Evolutionary conservation across 2,329 filamentous ascomycete species (phyloP).

Genomic region (Berkeleyomyces rouxiae): DNA sequence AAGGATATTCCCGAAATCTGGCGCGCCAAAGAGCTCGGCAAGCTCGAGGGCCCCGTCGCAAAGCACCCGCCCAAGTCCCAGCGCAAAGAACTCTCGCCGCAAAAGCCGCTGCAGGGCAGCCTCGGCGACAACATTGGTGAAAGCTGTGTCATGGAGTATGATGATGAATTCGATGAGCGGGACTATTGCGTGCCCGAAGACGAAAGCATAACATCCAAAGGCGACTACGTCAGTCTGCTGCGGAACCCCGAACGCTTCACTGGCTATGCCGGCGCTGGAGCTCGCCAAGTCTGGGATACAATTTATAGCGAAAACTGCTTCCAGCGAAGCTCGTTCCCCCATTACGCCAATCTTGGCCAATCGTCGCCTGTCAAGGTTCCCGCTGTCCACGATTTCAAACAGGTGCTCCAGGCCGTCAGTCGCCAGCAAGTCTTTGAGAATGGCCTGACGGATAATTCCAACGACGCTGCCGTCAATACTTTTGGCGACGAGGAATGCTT

Average conservation of each 20-base stretch:
- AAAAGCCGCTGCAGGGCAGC: constrained; percentile 62
- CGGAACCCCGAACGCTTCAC: constrained; percentile 47
- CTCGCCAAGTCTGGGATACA: constrained; percentile 86
- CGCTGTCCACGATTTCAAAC: constrained; percentile 43
- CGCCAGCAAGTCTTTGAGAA: constrained; percentile 46
- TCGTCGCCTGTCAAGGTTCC: constrained; percentile 26
- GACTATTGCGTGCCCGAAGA: constrained; percentile 97
- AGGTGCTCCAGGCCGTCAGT: constrained; percentile 41
- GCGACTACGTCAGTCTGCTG: constrained; percentile 43
- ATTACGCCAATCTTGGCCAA: constrained; percentile 37
- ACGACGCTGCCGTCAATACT: constrained; percentile 45
- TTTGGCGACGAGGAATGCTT: constrained; percentile 83
- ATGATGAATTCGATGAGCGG: constrained; percentile 89
- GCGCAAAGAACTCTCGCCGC: constrained; percentile 47
- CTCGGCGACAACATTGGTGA: constrained; percentile 79
- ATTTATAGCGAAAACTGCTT: constrained; percentile 98
- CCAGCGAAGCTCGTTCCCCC: constrained; percentile 46
- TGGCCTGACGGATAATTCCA: constrained; percentile 30
- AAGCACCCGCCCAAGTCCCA: constrained; percentile 64
- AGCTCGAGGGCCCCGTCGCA: constrained; percentile 81
- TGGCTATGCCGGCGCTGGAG: constrained; percentile 71
- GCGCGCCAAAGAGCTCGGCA: constrained; percentile 81
- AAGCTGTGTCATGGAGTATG: constrained; percentile 92
- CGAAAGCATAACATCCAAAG: constrained; percentile 69
- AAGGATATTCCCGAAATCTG: constrained; percentile 84